Base-by-base conservation (phyloP, 2,329 filamentous ascomycete species). In the Rugonectria rugulosa region DNA sequence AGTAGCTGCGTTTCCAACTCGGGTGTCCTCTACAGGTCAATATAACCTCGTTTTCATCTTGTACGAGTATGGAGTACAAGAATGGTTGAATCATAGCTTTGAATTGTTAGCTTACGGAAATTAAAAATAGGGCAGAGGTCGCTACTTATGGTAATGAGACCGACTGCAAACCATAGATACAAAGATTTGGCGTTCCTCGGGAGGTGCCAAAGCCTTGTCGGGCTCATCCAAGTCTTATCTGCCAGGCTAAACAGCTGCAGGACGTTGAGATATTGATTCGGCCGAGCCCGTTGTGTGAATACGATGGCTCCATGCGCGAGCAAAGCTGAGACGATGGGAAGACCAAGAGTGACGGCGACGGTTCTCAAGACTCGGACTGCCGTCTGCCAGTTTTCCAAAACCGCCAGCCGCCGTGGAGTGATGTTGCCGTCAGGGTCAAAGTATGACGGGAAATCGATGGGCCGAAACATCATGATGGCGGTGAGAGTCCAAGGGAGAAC, bases 321-420 rank as follows among this genome's bases (percentile, higher is more conserved):
- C 4, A 65, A 34, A 14, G 43, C 19, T 12, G 62, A 63, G 14
- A 63, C 46, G 4, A 61, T 37, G 1, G 55, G 60, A 2, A 65
- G 21, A 2, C 57, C 38, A 14, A 61, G 19, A 5, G 44, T 27
- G 17, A 37, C 20, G 2, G 57, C 21, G 7, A 57, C 32, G 3
- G 14, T 34, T 3, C 37, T 46, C 17, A 57, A 27, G 8, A 5
- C 1, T 2, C 36, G 19, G n/a, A 56, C 15, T 7, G 32, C 15
- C 12, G 21, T 3, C 1, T 10, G 23, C 11, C 31, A 40, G 14
- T 11, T 48, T 1, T 52, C 34, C 37, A 45, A 34, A n/a, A 8
- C 12, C 0, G 11, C 9, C 3, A 55, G 5, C 11, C 61, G 32
- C 3, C 1, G 4, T 1, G 36, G 42, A 6, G 41, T 43, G 8